Base-by-base conservation (phyloP, 805 yeast genomes). In the Saturnispora besseyi region DNA sequence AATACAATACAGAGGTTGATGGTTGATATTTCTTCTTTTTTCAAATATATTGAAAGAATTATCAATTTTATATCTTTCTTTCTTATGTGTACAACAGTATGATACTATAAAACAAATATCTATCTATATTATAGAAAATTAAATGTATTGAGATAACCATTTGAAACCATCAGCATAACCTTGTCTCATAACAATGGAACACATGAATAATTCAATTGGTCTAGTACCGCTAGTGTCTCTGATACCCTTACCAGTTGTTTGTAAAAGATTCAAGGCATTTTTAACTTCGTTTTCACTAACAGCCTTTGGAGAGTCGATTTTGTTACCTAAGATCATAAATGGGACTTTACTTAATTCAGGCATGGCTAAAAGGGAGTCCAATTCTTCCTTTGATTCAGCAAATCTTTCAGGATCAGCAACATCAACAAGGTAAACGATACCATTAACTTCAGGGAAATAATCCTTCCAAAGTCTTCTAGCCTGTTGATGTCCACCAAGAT, bases 401-500 rank as follows among this genome's bases (percentile, higher is more conserved):
- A 93, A 86, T 70, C 99, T 84, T 66, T 84, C 96, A 36, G 93
- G 83, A 66, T 93, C 99, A 50, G 98, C 98, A 50, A 96, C 95
- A 67, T 93, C 99, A 31, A 93, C 97, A 52, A 93, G 75, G 69
- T 86, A 93, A 31, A 93, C 98, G 58, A 93, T 93, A 50, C 97
- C 99, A 68, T 89, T 87, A 45, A 93, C 99, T 72, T 93, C 99
- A 52, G 99, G 99, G 84, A 93, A 93, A 70, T 93, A 93, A 68
- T 93, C 98, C 67, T 90, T 90, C 99, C 99, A 93, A 65, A 93
- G 81, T 72, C 99, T 88, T 73, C 99, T 90, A 45, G 99, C 98
- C 72, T 91, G 97, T 68, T 80, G 84, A 74, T 93, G 99, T 41
- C 99, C 99, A 70, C 99, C 99, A 60, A 93, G 77, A 69, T 93